Conservation (phyloP, 768 basidiomycete species). For the Agaricus subrufescens region DNA sequence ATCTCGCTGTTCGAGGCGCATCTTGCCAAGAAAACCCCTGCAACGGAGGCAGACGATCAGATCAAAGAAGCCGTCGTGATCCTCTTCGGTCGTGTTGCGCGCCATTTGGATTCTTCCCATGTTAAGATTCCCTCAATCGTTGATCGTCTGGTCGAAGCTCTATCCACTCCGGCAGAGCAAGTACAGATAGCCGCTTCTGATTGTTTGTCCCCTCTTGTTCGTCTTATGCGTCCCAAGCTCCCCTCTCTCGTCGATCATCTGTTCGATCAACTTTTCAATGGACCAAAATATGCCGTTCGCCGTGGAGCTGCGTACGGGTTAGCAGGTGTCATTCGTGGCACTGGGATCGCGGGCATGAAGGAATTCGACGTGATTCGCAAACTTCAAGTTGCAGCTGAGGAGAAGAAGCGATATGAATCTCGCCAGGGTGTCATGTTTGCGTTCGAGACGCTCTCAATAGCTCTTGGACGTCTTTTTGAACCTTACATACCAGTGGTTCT, state of each 20-base stretch:
- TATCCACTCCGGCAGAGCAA: constrained; percentile 92
- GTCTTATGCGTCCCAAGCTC: constrained; percentile 57
- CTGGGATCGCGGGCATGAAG: constrained; percentile 81
- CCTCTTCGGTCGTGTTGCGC: constrained; percentile 87
- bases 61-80: constrained; percentile 96
- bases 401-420: constrained; percentile 84
- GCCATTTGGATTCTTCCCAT: constrained; percentile 79
- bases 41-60: constrained; percentile 74
- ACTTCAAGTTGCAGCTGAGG: constrained; percentile 72
- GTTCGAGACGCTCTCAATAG: constrained; percentile 85
- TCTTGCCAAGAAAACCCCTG: constrained; percentile 49
- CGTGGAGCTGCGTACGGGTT: constrained; percentile 97
- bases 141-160: constrained; percentile 78
- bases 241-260: constrained; percentile 69
- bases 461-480: constrained; percentile 88
- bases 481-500: constrained; percentile 85
- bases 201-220: constrained; percentile 85
- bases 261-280: constrained; percentile 70
- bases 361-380: constrained; percentile 75
- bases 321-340: constrained; percentile 89
- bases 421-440: constrained; percentile 95
- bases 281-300: constrained; percentile 85
- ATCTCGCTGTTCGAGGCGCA: constrained; percentile 81
- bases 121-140: constrained; percentile 76
- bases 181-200: constrained; percentile 97